Evolutionary conservation across 306 rosid species (phyloP).

Genomic region (Corylus heterophylla): DNA sequence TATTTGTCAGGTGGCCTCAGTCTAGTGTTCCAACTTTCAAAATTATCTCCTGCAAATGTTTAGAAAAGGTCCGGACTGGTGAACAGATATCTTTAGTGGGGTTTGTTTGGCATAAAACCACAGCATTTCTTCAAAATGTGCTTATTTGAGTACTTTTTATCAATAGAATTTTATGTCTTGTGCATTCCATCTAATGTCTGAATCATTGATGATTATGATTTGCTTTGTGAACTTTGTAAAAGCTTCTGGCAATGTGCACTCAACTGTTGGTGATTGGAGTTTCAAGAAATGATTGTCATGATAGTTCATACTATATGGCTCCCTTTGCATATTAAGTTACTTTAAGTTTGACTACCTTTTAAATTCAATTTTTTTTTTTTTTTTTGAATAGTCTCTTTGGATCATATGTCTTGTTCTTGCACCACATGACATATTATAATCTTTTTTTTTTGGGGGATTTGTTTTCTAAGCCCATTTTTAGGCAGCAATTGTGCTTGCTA

Average conservation of each 20-base stretch:
- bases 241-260: too few relatives aligned
- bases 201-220: background rate
- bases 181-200: background rate
- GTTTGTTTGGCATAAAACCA: conserved; percentile 48
- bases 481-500: background rate
- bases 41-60: conserved; percentile 53
- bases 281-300: too few relatives aligned
- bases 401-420: background rate
- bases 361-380: background rate
- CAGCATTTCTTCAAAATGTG: background rate
- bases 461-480: background rate
- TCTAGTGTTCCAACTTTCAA: conserved; percentile 70
- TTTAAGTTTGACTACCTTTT: background rate
- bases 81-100: conserved; percentile 82
- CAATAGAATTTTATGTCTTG: background rate
- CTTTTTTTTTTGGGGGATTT: background rate
- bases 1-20: conserved; percentile 88
- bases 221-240: background rate
- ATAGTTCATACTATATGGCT: background rate
- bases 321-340: conserved; percentile 3
- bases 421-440: too few relatives aligned
- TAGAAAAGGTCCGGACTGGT: conserved; percentile 64
- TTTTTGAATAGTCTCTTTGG: background rate
- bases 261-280: too few relatives aligned
- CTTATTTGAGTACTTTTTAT: background rate